Evolutionary conservation across 257 asterid genomes (phyloP).

Genomic region (Ehretia macrophylla): DNA sequence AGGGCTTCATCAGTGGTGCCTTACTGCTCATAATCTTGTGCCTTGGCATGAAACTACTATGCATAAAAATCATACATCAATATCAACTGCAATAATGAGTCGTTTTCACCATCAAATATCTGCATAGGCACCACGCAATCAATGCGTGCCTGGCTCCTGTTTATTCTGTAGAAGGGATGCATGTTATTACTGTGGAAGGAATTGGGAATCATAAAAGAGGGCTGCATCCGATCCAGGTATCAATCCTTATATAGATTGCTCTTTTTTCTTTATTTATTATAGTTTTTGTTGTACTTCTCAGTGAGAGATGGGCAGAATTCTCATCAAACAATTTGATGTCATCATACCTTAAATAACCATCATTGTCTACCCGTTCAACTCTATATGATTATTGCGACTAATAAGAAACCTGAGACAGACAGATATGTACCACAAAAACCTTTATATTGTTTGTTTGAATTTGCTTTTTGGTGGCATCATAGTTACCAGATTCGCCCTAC

Average conservation of each 20-base stretch:
- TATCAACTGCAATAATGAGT: conserved; percentile 1
- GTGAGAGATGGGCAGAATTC: too few relatives aligned
- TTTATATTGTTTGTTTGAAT: too few relatives aligned
- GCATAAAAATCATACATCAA: neutral
- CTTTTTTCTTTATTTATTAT: neutral
- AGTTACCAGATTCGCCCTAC: too few relatives aligned
- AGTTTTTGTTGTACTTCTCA: neutral
- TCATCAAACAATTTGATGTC: neutral
- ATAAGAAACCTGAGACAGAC: neutral
- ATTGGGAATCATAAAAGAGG: conserved; percentile 75
- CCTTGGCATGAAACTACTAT: neutral
- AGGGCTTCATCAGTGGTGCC: too few relatives aligned
- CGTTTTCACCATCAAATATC: conserved; percentile 2
- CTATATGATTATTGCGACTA: neutral
- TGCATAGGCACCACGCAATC: conserved; percentile 71
- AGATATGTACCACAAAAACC: too few relatives aligned
- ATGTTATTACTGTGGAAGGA: conserved; percentile 92
- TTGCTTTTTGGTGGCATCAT: too few relatives aligned
- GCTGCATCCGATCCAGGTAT: conserved; percentile 93
- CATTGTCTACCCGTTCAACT: neutral
- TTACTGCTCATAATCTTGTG: too few relatives aligned
- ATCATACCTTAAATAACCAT: neutral
- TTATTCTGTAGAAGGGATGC: conserved; percentile 97
- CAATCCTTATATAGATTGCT: neutral
- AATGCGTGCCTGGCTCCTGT: conserved; percentile 98